phyloP scores from a whole-genome alignment of 495 filamentous ascomycete species.

The Xylaria telfairii region DNA sequence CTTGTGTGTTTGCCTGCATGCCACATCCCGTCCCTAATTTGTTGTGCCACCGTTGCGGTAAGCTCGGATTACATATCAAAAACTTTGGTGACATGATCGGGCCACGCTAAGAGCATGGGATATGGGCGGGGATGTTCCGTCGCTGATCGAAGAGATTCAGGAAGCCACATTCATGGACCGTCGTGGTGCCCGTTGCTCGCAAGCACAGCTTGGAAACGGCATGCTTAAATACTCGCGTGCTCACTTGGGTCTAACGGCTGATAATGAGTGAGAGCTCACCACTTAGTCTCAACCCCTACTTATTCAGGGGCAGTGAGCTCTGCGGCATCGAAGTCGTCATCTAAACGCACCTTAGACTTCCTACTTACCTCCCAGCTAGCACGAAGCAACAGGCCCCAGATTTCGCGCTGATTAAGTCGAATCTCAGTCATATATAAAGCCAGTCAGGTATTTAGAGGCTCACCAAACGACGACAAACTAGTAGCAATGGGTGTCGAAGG shows the following conservation, averaged over 20 bases:
- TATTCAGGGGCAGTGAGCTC: neutral
- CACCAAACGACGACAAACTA: neutral
- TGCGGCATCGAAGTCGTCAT: neutral
- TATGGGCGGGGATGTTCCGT: neutral
- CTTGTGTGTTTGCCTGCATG: constrained; percentile 22
- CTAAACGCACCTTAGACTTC: neutral
- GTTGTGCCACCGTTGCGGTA: neutral
- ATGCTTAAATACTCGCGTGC: neutral
- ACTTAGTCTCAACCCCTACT: neutral
- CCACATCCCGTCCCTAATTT: constrained; percentile 11
- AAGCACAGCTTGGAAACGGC: neutral
- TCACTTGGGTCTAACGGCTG: neutral
- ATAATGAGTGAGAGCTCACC: constrained; percentile 4
- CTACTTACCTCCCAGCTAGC: neutral
- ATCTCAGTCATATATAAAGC: too few relatives aligned
- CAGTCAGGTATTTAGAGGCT: neutral
- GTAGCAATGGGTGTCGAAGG: neutral
- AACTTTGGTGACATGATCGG: neutral
- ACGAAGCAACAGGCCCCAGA: neutral
- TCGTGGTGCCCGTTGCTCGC: neutral
- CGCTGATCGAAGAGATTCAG: neutral
- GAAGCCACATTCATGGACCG: constrained; percentile 1
- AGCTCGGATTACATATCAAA: neutral
- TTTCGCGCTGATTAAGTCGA: neutral
- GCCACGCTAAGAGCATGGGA: neutral